phyloP scores from a whole-genome alignment of 1,139 yeast genomes.

The Petasospora rhodanensis region DNA sequence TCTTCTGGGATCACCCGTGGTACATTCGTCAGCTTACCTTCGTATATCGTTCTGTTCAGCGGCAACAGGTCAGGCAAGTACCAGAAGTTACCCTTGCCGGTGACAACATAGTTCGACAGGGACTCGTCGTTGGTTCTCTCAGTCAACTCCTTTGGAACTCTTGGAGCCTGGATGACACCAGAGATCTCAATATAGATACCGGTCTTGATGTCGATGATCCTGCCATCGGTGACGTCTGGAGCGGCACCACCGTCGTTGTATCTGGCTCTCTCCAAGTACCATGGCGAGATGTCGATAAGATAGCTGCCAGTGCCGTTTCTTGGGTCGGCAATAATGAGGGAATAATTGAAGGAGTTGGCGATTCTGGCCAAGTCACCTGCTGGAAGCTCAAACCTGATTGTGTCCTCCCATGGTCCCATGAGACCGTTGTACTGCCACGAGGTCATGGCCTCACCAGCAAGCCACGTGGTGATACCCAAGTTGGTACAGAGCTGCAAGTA shows the following conservation, averaged over 20 bases:
- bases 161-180: constrained; percentile 23
- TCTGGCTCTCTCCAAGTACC: constrained; percentile 36
- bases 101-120: constrained; percentile 26
- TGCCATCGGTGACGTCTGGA: constrained; percentile 45
- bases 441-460: constrained; percentile 46
- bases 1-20: constrained; percentile 26
- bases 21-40: constrained; percentile 31
- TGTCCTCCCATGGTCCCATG: constrained; percentile 50
- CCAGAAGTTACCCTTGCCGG: constrained; percentile 32
- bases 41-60: constrained; percentile 30
- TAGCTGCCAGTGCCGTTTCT: constrained; percentile 39
- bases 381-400: constrained; percentile 47
- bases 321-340: constrained; percentile 39
- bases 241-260: constrained; percentile 37
- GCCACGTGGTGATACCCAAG: constrained; percentile 44
- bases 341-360: constrained; percentile 41
- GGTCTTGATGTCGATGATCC: constrained; percentile 46
- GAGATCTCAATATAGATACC: constrained; percentile 51
- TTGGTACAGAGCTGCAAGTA: constrained; percentile 42
- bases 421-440: constrained; percentile 55
- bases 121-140: constrained; percentile 14
- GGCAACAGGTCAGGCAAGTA: constrained; percentile 31
- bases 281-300: constrained; percentile 45
- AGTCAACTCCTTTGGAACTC: constrained; percentile 18
- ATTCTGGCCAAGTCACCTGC: constrained; percentile 37